Evolutionary conservation across 768 basidiomycete genomes (phyloP).

Genomic region (Punctularia strigosozonata): DNA sequence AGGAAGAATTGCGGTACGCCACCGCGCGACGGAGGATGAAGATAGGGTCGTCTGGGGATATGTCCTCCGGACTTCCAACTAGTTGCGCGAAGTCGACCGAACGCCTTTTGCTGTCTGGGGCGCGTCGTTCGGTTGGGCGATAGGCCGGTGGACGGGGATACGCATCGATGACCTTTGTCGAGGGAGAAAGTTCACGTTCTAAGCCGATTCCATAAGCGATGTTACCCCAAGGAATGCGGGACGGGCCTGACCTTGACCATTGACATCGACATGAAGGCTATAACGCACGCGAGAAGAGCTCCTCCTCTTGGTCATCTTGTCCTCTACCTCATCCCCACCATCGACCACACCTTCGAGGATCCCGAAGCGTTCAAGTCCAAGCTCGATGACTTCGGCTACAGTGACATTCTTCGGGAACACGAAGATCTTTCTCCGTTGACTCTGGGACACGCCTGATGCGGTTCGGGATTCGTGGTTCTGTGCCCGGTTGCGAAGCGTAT

Average conservation of each 20-base stretch:
- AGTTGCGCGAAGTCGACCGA: constrained; percentile 75
- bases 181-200: constrained; percentile 75
- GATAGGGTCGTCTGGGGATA: constrained; percentile 72
- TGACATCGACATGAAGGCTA: constrained; percentile 46
- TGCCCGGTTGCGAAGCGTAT: constrained; percentile 49
- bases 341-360: constrained; percentile 97
- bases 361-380: constrained; percentile 86
- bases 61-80: constrained; percentile 60
- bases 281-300: constrained; percentile 77
- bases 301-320: constrained; percentile 73
- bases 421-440: constrained; percentile 69
- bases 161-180: constrained; percentile 78
- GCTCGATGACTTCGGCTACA: constrained; percentile 92
- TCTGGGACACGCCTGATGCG: constrained; percentile 39
- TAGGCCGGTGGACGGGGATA: constrained; percentile 66
- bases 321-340: constrained; percentile 96
- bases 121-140: constrained; percentile 48
- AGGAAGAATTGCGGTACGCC: constrained; percentile 58
- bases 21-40: constrained; percentile 83
- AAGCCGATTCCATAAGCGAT: constrained; percentile 5
- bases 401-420: constrained; percentile 91
- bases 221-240: constrained; percentile 1
- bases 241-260: constrained; percentile 49
- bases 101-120: constrained; percentile 61
- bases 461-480: no score